Evolutionary conservation across 495 filamentous ascomycete species (phyloP).

Genomic region (Penicillium daleae): DNA sequence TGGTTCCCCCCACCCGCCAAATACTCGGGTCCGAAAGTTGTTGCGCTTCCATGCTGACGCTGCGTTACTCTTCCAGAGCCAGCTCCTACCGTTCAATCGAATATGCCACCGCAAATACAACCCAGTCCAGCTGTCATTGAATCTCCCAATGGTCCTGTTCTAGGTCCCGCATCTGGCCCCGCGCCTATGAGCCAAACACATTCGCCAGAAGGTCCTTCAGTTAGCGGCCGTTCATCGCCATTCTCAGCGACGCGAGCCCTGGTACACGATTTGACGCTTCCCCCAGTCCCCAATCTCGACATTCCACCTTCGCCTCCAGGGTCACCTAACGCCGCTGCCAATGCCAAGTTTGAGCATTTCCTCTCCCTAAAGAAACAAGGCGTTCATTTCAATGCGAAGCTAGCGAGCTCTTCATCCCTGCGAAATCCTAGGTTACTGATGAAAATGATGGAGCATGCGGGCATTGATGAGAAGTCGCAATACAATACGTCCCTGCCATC

Average conservation of each 20-base stretch:
- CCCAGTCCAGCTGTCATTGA: conserved; percentile 4
- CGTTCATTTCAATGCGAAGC: conserved; percentile 87
- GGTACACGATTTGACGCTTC: conserved; percentile 82
- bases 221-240: conserved; percentile 61
- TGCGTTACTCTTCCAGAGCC: neutral
- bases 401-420: conserved; percentile 69
- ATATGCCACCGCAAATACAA: neutral
- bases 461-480: conserved; percentile 67
- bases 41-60: conserved; percentile 18
- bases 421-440: conserved; percentile 80
- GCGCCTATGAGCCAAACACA: conserved; percentile 33
- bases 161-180: conserved; percentile 52
- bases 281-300: conserved; percentile 73
- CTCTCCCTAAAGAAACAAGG: conserved; percentile 82
- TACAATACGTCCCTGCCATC: conserved; percentile 73
- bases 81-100: neutral
- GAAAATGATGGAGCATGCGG: conserved; percentile 81
- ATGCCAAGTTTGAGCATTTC: conserved; percentile 81
- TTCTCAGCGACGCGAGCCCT: conserved; percentile 68
- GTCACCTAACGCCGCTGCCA: conserved; percentile 65
- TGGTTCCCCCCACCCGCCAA: neutral
- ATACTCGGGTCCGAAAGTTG: neutral
- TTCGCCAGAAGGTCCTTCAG: conserved; percentile 19
- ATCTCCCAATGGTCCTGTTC: conserved; percentile 44
- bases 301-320: conserved; percentile 87